Evolutionary conservation across 2,329 filamentous ascomycete species (phyloP), one percentile per base, ranked within the genome.

Genomic region (Penicillium brasilianum): DNA sequence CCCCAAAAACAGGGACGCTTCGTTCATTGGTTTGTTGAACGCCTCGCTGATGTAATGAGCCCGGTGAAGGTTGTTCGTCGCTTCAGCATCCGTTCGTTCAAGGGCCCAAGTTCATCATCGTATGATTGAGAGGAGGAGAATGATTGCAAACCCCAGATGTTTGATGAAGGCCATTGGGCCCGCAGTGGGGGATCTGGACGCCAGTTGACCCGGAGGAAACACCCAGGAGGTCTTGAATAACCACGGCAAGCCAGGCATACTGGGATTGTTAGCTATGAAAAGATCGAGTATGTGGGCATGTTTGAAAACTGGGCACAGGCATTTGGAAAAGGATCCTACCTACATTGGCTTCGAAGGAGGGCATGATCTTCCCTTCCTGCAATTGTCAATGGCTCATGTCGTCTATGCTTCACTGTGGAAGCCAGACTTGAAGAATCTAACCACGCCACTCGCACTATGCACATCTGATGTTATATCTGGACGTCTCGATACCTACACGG

Each of bases 1-100:
- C 11, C 8, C 11, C 8, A 20, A 22, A 50, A 14, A 50, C 6
- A 14, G 48, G 48, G 28, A 36, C 50, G 1, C 10, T 30, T 13
- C 10, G 11, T 50, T 50, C 48, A 34, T 50, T 34, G 30, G 48
- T 28, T 32, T 32, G 3, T 70, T 72, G 3, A 72, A 73, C 18
- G 70, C 73, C 16, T 50, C 14, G 30, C 48, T 32, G 48, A 51
- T 32, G 28, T 34, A 36, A 51, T 34, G 39, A 13, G 10, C 8
- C 39, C 20, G 39, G 11, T 13, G 7, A 44, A 6, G 11, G 22
- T 18, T 50, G 48, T 16, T 32, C 28, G 30, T 34, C 5, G 41
- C 20, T 25, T 44, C 2, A 16, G 16, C 22, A 25, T 46, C 9
- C 9, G 9, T 22, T 20, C 9, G 5, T 43, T 4, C 11, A 43